Evolutionary conservation across 202 grass and related monocot genomes (phyloP), one percentile per base, ranked within the genome.

Genomic region (Bolboschoenoplectus hybrid): DNA sequence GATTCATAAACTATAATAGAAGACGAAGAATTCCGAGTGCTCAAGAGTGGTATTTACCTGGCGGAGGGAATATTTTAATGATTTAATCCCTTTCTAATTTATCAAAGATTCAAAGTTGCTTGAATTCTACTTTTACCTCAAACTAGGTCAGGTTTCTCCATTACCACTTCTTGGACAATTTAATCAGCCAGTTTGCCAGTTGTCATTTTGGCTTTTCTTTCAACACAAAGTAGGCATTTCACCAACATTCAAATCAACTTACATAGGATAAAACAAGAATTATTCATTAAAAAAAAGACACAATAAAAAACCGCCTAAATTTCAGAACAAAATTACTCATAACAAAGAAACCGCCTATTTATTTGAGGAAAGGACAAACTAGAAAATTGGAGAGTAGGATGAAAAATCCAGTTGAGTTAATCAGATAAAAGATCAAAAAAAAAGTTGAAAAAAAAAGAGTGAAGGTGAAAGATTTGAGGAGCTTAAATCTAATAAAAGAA

Each of bases 201-300:
- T 67, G 35, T 9, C 35, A 32, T 6, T 39, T 9, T 65, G 35
- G 19, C 40, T 65, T 32, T 67, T 7, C 10, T 67, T 12, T 67
- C 13, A 39, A 40, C 64, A 14, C 35, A 34, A 34, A 8, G 7
- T 60, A 14, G 56, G n/a, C 56, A 60, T 66, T 35, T 67, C 64
- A 67, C 64, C 5, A 40, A 67, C 5, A 67, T 67, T 41, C 65
- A 41, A 67, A 67, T 67, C 12, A 67, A 67, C 14, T 67, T 67
- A 39, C 35, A 67, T 40, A 39, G 16, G 65, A 41, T 67, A 36
- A 67, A 41, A 16, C 35, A 12, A 34, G 5, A 39, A 11, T 1
- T 61, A 20, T n/a, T 61, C 5, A 40, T 67, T 14, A 12, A 67
- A 35, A 14, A 67, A 39, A 64, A 38, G 0, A 6, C 2, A 4